Conservation (phyloP, 2,329 filamentous ascomycete species). For the Curvularia verruculosa region DNA sequence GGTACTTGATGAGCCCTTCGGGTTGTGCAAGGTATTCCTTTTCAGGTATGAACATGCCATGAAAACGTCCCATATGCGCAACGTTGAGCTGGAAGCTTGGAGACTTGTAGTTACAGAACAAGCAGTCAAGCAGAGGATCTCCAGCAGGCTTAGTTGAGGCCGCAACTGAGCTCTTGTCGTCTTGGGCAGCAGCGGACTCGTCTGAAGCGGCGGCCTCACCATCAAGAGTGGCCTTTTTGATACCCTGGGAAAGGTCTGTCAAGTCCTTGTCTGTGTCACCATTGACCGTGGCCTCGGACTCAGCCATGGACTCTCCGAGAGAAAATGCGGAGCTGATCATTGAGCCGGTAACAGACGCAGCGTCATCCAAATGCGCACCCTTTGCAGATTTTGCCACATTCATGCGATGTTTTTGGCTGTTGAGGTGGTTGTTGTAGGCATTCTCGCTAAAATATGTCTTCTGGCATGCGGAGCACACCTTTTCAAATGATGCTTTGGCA, state of each 20-base stretch:
- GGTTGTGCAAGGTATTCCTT: conserved; percentile 80
- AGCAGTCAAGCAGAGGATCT: conserved; percentile 63
- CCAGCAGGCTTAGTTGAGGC: conserved; percentile 39
- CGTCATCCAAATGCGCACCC: conserved; percentile 61
- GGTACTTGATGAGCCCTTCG: conserved; percentile 77
- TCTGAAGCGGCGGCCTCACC: conserved; percentile 51
- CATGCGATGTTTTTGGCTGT: conserved; percentile 85
- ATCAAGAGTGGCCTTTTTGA: conserved; percentile 68
- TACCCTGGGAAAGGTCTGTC: conserved; percentile 74
- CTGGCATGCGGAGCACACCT: conserved; percentile 78
- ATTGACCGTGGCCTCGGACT: conserved; percentile 61
- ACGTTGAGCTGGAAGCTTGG: conserved; percentile 77
- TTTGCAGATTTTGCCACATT: conserved; percentile 60
- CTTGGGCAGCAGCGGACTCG: conserved; percentile 49
- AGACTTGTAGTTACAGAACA: conserved; percentile 92
- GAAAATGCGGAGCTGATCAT: conserved; percentile 92
- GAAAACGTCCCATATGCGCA: conserved; percentile 87
- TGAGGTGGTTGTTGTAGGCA: conserved; percentile 89
- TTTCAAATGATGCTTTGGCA: conserved; percentile 87
- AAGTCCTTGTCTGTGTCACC: conserved; percentile 77
- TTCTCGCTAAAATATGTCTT: conserved; percentile 98
- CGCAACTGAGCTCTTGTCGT: conserved; percentile 46
- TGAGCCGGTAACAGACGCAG: conserved; percentile 66
- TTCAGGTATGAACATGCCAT: conserved; percentile 96
- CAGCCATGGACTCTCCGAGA: conserved; percentile 75